Evolutionary conservation across 257 asterid species (phyloP).

Genomic region (Solanum piurae): DNA sequence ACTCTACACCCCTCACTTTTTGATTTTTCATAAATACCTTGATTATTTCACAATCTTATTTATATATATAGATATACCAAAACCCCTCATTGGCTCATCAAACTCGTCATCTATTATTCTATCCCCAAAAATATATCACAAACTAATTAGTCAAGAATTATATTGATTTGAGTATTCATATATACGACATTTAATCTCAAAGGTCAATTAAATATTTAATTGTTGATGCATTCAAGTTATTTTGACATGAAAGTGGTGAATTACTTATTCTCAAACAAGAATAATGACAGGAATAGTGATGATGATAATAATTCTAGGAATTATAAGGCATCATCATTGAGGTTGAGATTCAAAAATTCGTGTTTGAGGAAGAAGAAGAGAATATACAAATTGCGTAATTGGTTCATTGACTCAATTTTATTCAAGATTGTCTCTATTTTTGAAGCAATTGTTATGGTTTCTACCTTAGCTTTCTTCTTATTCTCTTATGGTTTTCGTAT

Average conservation of each 20-base stretch:
- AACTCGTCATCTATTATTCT: neutral
- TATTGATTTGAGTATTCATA: neutral
- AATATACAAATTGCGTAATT: constrained; percentile 29
- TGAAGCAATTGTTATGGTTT: constrained; percentile 50
- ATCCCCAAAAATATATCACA: neutral
- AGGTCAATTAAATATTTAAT: neutral
- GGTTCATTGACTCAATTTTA: constrained; percentile 49
- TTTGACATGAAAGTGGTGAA: constrained; percentile 34
- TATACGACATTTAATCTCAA: neutral
- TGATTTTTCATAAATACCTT: neutral
- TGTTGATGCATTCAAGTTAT: too few species aligned
- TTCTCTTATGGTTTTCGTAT: constrained; percentile 20
- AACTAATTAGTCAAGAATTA: neutral
- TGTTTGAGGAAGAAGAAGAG: constrained; percentile 22
- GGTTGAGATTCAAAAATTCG: constrained; percentile 31
- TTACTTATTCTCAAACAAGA: constrained; percentile 31
- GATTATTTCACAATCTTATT: neutral
- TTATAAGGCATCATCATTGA: constrained; percentile 9
- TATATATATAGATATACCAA: neutral
- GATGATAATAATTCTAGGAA: neutral
- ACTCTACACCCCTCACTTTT: neutral
- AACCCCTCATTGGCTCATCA: neutral
- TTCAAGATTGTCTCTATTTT: constrained; percentile 48
- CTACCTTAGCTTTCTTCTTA: constrained; percentile 46
- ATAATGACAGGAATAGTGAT: neutral